These are phyloP conservation scores for Gaeumannomyces sp. DNA, from an alignment of 2,329 filamentous ascomycete species.

Conservation along the genomic window DNA sequence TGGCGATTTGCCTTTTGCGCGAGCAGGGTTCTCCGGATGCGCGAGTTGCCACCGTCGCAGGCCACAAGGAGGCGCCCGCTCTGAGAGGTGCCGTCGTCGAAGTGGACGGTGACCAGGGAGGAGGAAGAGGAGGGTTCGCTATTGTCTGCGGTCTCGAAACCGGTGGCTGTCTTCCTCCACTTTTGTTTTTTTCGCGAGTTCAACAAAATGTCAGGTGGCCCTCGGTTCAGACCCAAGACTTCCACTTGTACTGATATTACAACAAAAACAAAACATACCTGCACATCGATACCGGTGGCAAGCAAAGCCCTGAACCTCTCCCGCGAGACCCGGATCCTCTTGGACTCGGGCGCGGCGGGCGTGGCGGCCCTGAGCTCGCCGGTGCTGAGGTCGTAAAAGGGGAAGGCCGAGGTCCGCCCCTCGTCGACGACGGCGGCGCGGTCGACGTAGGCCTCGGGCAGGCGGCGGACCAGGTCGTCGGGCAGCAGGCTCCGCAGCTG, in stretches of 20 bases:
- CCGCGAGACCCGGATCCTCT: slow-evolving; percentile 41
- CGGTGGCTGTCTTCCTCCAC: slow-evolving; percentile 33
- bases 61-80: slow-evolving; percentile 31
- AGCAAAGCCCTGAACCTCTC: slow-evolving; percentile 40
- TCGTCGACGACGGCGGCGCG: slow-evolving; percentile 36
- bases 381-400: slow-evolving; percentile 49
- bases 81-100: slow-evolving; percentile 25
- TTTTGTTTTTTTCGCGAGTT: slow-evolving; percentile 14
- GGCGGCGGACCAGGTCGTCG: slow-evolving; percentile 32
- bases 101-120: slow-evolving; percentile 20
- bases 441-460: slow-evolving; percentile 49
- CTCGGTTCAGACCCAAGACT: too few species aligned
- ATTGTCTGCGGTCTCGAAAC: slow-evolving; percentile 22
- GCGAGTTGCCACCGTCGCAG: slow-evolving; percentile 32
- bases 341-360: slow-evolving; percentile 36
- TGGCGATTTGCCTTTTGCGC: too few species aligned
- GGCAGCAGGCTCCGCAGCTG: slow-evolving; percentile 46
- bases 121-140: slow-evolving; percentile 8
- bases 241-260: not conserved
- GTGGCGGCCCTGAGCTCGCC: slow-evolving; percentile 34
- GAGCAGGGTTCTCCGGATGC: slow-evolving; percentile 26
- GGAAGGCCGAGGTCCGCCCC: slow-evolving; percentile 42
- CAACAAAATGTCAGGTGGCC: too few species aligned
- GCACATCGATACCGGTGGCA: slow-evolving; percentile 37
- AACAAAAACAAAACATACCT: slow-evolving; percentile 26